A percentile compares a stretch with the other conserved stretches of the same genome.
Conservation (phyloP, 768 basidiomycete genomes). For the Phylloporus sp. region DNA sequence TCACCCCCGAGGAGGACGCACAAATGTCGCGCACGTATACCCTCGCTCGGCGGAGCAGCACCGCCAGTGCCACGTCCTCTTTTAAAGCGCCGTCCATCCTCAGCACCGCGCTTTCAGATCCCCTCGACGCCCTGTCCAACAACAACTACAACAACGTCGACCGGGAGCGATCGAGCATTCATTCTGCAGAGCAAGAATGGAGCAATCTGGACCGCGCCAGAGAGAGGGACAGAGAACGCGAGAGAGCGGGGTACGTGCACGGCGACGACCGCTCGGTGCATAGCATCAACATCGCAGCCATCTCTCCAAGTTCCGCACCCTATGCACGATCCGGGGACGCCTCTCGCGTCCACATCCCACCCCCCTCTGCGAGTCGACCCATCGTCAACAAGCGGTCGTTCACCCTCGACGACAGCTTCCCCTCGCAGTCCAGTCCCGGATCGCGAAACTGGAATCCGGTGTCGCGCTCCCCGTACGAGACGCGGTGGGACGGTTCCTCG, state of each 20-base stretch:
- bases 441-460: constrained; percentile 17
- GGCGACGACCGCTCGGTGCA: constrained; percentile 23
- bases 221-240: constrained; percentile 24
- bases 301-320: constrained; percentile 14
- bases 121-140: constrained; percentile 15
- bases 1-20: constrained; percentile 42
- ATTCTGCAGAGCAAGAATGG: constrained; percentile 29
- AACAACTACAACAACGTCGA: constrained; percentile 13
- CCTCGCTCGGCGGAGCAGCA: constrained; percentile 44
- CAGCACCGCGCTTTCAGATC: constrained; percentile 34
- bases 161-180: constrained; percentile 24
- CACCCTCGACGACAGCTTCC: constrained; percentile 23
- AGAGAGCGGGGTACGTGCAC: constrained; percentile 10
- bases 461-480: constrained; percentile 26
- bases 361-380: constrained; percentile 30
- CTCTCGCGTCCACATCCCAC: constrained; percentile 17
- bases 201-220: constrained; percentile 19
- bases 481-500: constrained; percentile 24
- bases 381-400: constrained; percentile 28
- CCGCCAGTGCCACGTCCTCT: constrained; percentile 46
- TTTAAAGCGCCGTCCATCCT: constrained; percentile 39
- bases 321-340: constrained; percentile 11
- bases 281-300: neutral
- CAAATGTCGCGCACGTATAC: constrained; percentile 37
- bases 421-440: constrained; percentile 20